Percentiles rank a stretch among this genome's conserved stretches.
phyloP scores from a whole-genome alignment of 345 rosid species.

The Aurinia saxatilis region DNA sequence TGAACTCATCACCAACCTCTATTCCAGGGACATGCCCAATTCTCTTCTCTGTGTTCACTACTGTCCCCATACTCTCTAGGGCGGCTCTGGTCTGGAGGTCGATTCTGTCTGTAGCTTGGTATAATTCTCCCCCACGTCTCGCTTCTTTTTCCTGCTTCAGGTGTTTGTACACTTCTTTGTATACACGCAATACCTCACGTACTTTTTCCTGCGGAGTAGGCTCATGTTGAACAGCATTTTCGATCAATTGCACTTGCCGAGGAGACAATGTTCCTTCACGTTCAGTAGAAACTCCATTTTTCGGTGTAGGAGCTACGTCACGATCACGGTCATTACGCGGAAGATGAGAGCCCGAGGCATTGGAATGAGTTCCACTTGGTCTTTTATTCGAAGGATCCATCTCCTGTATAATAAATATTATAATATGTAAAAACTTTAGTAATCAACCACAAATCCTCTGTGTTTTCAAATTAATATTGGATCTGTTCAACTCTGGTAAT shows the following conservation, averaged over 20 bases:
- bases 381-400: too few relatives aligned
- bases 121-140: constrained; percentile 22
- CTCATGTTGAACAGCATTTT: background rate
- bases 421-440: too few relatives aligned
- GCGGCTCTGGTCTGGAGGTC: constrained; percentile 42
- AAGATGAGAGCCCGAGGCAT: too few relatives aligned
- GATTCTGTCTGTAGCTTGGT: constrained; percentile 33
- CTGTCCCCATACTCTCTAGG: constrained; percentile 43
- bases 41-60: constrained; percentile 36
- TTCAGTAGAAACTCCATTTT: too few relatives aligned
- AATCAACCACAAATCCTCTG: too few relatives aligned
- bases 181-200: constrained; percentile 51
- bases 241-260: background rate
- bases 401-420: too few relatives aligned
- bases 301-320: too few relatives aligned
- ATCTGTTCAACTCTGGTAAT: too few relatives aligned
- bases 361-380: too few relatives aligned
- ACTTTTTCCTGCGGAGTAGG: constrained; percentile 32
- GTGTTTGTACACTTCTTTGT: constrained; percentile 46
- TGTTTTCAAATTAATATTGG: too few relatives aligned
- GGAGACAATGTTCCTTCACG: background rate
- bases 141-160: constrained; percentile 59
- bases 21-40: constrained; percentile 80
- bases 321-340: too few relatives aligned
- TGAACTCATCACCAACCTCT: constrained; percentile 76